phyloP scores from a whole-genome alignment of 176 grass and related monocot genomes.

The Oryza australiensis region DNA sequence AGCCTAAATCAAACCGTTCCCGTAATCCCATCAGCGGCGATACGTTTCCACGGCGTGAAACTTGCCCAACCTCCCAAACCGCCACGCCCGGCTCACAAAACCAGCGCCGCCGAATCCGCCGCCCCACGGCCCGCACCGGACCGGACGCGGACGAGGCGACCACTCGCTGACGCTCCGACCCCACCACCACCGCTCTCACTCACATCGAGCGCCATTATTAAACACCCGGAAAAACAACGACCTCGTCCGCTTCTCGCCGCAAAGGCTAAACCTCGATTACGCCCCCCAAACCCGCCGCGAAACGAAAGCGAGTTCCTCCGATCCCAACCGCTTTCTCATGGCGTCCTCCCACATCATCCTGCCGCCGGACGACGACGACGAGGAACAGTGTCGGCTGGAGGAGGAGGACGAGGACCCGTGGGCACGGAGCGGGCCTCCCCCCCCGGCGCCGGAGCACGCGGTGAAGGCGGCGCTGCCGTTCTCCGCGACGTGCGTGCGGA shows the following conservation, averaged over 20 bases:
- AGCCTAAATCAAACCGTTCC: not conserved
- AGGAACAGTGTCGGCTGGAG: conserved; percentile 4
- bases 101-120: not conserved
- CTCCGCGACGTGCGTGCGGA: conserved; percentile 77
- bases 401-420: not conserved
- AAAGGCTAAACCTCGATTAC: conserved; percentile 20
- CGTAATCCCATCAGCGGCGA: not conserved
- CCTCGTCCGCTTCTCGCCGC: conserved; percentile 8
- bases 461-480: conserved; percentile 48
- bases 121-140: not conserved
- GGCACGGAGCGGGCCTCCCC: not conserved
- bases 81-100: not conserved
- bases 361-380: conserved; percentile 48
- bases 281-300: not conserved
- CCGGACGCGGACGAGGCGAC: not conserved
- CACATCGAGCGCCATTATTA: conserved; percentile 7
- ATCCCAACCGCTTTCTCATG: conserved; percentile 9
- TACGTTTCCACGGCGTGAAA: not conserved
- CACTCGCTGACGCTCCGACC: not conserved
- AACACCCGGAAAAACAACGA: not conserved
- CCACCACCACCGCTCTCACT: not conserved
- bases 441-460: not conserved
- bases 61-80: not conserved
- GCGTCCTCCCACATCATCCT: conserved; percentile 61
- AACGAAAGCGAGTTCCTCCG: conserved; percentile 14